A percentile compares a stretch with the other conserved stretches of the same genome.
phyloP scores from a whole-genome alignment of 148 eudicot species.

The Heliamphora exappendiculata region DNA sequence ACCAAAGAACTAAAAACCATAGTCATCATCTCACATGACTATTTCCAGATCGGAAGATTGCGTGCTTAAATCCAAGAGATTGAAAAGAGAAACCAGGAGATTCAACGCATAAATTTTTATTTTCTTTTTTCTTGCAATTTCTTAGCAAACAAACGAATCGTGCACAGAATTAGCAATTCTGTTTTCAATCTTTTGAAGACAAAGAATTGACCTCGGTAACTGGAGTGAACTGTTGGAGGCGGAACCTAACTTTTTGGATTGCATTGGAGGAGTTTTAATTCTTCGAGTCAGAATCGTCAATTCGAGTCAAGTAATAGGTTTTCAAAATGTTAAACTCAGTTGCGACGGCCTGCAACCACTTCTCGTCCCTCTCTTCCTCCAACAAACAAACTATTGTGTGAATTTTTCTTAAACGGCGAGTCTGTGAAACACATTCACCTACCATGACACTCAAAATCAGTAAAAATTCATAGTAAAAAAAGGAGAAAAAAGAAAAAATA shows the following conservation, averaged over 20 bases:
- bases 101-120: not conserved
- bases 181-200: not conserved
- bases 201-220: slow-evolving; percentile 44
- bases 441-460: not conserved
- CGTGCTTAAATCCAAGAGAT: too few relatives aligned
- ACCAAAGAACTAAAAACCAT: too few relatives aligned
- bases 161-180: not conserved
- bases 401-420: slow-evolving; percentile 60
- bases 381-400: slow-evolving; percentile 73
- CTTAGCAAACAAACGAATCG: not conserved
- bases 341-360: slow-evolving; percentile 69
- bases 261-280: slow-evolving; percentile 3
- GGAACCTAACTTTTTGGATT: slow-evolving; percentile 34
- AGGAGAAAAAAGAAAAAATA: too few relatives aligned
- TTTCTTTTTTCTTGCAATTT: not conserved
- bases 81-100: not conserved
- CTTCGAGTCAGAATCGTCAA: slow-evolving; percentile 12
- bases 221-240: slow-evolving; percentile 84
- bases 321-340: slow-evolving; percentile 59
- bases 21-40: too few relatives aligned
- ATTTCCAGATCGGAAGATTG: not conserved
- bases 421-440: slow-evolving; percentile 79
- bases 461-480: not conserved
- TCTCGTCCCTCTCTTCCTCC: slow-evolving; percentile 50
- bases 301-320: slow-evolving; percentile 52